These are phyloP conservation scores for Coniferiporia sulphurascens DNA, from an alignment of 1,284 basidiomycete species.

Conservation along the genomic window DNA sequence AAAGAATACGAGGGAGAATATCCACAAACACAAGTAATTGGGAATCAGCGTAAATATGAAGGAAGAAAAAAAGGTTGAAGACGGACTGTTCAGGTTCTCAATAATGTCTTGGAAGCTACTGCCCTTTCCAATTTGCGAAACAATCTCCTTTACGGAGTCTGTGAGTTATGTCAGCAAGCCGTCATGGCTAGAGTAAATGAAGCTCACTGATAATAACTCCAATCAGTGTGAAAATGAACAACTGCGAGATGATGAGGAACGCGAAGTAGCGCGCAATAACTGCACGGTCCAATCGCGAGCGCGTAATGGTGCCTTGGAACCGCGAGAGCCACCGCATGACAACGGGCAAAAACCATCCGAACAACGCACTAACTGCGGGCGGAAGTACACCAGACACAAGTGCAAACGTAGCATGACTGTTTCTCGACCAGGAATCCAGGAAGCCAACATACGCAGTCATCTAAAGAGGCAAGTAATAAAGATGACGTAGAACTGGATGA, in stretches of 20 bases:
- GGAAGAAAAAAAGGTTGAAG: not conserved
- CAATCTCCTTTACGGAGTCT: slow-evolving; percentile 65
- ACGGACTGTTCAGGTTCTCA: slow-evolving; percentile 58
- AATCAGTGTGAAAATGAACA: slow-evolving; percentile 89
- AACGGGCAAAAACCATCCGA: slow-evolving; percentile 83
- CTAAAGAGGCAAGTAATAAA: slow-evolving; percentile 28
- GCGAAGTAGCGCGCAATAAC: slow-evolving; percentile 89
- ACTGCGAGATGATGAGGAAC: slow-evolving; percentile 86
- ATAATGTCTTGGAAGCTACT: slow-evolving; percentile 66
- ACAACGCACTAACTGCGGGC: slow-evolving; percentile 81
- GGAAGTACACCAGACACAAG: slow-evolving; percentile 86
- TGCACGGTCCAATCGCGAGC: slow-evolving; percentile 79
- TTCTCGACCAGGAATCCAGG: slow-evolving; percentile 60
- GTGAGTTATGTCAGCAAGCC: slow-evolving; percentile 9
- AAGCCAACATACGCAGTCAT: slow-evolving; percentile 67
- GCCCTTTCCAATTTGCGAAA: slow-evolving; percentile 63
- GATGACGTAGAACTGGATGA: not conserved
- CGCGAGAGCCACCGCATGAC: slow-evolving; percentile 81
- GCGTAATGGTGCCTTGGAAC: slow-evolving; percentile 78
- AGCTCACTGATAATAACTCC: slow-evolving; percentile 79
- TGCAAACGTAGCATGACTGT: slow-evolving; percentile 61
- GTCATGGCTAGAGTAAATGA: slow-evolving; percentile 7
- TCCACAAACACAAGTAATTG: not conserved
- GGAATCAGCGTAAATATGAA: too few relatives aligned
- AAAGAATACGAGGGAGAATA: slow-evolving; percentile 6